Evolutionary conservation across 768 basidiomycete species (phyloP).

Genomic region (Tricholoma saponaceum): DNA sequence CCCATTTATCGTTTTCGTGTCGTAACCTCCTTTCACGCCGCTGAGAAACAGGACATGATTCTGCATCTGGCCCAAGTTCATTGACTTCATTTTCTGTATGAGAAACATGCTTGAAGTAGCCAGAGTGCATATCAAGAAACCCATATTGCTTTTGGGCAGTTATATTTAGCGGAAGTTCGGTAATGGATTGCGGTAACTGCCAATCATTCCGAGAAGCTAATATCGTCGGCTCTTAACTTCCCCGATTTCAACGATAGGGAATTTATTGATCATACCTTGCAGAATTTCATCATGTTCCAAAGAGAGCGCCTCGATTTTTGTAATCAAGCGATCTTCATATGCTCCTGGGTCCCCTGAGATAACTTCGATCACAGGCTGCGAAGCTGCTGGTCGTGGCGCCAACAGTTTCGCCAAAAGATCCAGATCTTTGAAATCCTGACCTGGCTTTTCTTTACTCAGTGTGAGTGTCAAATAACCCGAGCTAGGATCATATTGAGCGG

Average conservation of each 20-base stretch:
- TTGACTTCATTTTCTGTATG: conserved; percentile 81
- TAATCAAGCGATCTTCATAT: conserved; percentile 41
- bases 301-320: conserved; percentile 39
- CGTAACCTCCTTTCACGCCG: conserved; percentile 48
- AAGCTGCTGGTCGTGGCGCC: conserved; percentile 51
- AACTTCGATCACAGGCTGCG: conserved; percentile 54
- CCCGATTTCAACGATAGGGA: not conserved
- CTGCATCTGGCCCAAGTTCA: conserved; percentile 67
- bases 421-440: conserved; percentile 70
- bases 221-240: not conserved
- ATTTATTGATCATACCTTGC: conserved; percentile 36
- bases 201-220: conserved; percentile 77
- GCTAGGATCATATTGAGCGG: conserved; percentile 71
- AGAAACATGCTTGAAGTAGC: conserved; percentile 70
- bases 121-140: conserved; percentile 69
- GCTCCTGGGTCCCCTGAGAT: conserved; percentile 32
- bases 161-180: conserved; percentile 38
- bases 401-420: conserved; percentile 77
- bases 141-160: conserved; percentile 58
- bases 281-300: conserved; percentile 57
- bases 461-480: conserved; percentile 76
- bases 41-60: conserved; percentile 46
- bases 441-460: conserved; percentile 62
- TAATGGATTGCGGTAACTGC: conserved; percentile 65
- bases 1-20: conserved; percentile 77